Base-by-base conservation (phyloP, 306 rosid genomes). In the Prunus mume region DNA sequence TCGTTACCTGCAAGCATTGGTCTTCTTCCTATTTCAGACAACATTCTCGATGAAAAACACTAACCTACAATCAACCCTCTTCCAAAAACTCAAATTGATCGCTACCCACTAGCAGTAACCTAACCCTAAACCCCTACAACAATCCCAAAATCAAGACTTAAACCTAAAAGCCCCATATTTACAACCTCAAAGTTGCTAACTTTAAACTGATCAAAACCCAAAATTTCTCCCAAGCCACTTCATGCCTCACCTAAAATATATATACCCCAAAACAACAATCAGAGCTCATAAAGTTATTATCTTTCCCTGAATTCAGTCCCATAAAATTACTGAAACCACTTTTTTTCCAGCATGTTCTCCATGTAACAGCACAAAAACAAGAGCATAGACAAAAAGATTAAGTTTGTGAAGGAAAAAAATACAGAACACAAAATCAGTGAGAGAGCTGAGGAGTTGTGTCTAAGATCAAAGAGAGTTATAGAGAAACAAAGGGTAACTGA, bases 21-120 rank as follows among this genome's bases (percentile, higher is more conserved):
- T 32, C 96, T 88, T 63, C 91, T 87, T 34, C 89, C 96, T 85
- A 91, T 68, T 86, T 93, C 96, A 78, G 95, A 89, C 81, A 93
- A 77, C 96, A 93, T 93, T 81, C 52, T 82, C 76, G 17, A 43
- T 8, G 12, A 58, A 22, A 30, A 61, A 56, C 68, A 70, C 67
- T 72, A 54, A 34, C 51, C 58, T 50, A 51, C 47, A 58, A 62
- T 70, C 70, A 81, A 68, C 15, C 76, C 65, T 57, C 47, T 54
- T 51, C 34, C 51, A 68, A 67, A 61, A 27, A 12, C 85, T 41
- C 69, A 24, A 74, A 71, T 66, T 63, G 62, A 78, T 65, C 75
- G 66, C 62, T 70, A 24, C 72, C 80, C 69, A 56, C 47, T n/a
- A 67, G 49, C 61, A 71, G 62, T 22, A 77, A 76, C 68, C 70